Evolutionary conservation across 2,329 filamentous ascomycete genomes (phyloP), one percentile per base, ranked within the genome.

Genomic region (Exophiala sideris): DNA sequence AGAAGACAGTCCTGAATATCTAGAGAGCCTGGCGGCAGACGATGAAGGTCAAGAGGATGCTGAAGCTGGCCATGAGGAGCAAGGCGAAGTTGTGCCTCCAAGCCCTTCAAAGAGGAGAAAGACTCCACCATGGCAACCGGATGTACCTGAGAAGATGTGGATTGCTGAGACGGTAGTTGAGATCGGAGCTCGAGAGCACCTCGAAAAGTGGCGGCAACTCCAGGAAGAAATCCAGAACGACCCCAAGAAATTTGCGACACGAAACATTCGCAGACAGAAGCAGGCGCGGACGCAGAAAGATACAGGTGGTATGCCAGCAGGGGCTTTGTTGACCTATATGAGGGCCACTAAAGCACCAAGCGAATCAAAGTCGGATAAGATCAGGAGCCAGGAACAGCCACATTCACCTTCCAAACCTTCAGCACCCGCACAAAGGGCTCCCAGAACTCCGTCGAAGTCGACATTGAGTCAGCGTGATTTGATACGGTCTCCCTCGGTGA

Each of bases 141-240:
- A 77, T 7, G 77, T 83, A 24, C 74, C 83, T 1, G 82, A 88
- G 38, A 81, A 86, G 59, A 68, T 80, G 8, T 92, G 88, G 88
- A 71, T 91, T 5, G 76, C 87, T 18, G 82, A 86, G 61, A 77
- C 79, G 0, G 76, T 88, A 48, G 80, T 83, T 3, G 82, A 79
- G 52, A 67, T 85, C 2, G 87, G 87, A 0, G 78, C 85, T 50
- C 87, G 87, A 3, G 71, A 84, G 2, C 80, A 80, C 24, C 79
- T 88, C 0, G 76, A 85, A 59, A 80, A 81, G 39, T 91, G 86
- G 79, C 81, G 88, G 62, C 75, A 73, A 18, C 65, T 57, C 20
- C 64, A 67, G 42, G 38, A 24, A 54, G 57, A 61, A 33, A 58
- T 57, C 21, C 40, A 52, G 32, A 54, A 55, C 36, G 54, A 60